A percentile compares a stretch with the other conserved stretches of the same genome.
Conservation (phyloP, 495 filamentous ascomycete genomes). For the Apodospora peruviana region DNA sequence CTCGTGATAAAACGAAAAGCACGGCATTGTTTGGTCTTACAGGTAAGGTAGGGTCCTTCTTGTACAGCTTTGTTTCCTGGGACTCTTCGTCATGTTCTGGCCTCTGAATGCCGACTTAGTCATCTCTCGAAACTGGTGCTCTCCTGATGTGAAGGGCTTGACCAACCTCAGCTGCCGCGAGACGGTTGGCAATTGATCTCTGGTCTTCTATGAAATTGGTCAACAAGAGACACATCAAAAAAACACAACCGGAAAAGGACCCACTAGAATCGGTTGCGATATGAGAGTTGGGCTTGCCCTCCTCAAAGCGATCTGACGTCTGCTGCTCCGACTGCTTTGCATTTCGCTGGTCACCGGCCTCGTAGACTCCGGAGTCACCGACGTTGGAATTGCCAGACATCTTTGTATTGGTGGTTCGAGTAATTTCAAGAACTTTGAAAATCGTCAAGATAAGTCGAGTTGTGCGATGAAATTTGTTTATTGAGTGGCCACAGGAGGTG, state of each 20-base stretch:
- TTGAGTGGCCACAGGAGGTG: no score
- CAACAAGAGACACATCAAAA: background rate
- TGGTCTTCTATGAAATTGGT: constrained; percentile 59
- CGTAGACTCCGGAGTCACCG: constrained; percentile 36
- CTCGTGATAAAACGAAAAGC: background rate
- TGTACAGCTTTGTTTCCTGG: constrained; percentile 49
- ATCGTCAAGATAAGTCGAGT: no score
- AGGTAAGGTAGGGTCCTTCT: constrained; percentile 63
- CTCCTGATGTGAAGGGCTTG: background rate
- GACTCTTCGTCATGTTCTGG: constrained; percentile 25
- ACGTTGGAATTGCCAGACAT: constrained; percentile 41
- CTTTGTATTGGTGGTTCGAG: no score
- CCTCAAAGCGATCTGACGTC: constrained; percentile 50
- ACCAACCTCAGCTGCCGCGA: constrained; percentile 53
- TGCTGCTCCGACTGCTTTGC: constrained; percentile 49
- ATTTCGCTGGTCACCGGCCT: constrained; percentile 58
- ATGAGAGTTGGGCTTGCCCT: constrained; percentile 63
- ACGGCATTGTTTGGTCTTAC: constrained; percentile 35
- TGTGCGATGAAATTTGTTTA: no score
- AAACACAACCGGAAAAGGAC: background rate
- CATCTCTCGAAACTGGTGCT: background rate
- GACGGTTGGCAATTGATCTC: constrained; percentile 71
- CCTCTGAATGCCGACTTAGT: background rate
- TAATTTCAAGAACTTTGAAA: no score
- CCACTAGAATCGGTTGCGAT: constrained; percentile 66